Percentiles rank a stretch among this genome's conserved stretches.
phyloP scores from a whole-genome alignment of 352 stramenopile genomes.

The Phytophthora parvispora region DNA sequence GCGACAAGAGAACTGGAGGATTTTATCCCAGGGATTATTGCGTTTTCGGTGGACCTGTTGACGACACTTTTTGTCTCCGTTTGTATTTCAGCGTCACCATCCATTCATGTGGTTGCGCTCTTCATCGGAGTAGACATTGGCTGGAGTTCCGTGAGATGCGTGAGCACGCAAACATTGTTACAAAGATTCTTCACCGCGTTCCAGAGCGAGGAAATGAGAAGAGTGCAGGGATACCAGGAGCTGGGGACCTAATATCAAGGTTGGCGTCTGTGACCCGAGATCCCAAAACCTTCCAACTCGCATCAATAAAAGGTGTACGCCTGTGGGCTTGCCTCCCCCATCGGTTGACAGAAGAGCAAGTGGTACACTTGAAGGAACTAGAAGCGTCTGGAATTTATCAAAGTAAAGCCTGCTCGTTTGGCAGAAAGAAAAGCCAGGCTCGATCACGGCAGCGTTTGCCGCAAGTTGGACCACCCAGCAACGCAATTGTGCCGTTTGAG shows the following conservation, averaged over 20 bases:
- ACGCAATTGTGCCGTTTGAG: no score
- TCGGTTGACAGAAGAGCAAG: neutral
- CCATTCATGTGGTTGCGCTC: neutral
- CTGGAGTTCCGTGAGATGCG: conserved; percentile 11
- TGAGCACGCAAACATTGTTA: neutral
- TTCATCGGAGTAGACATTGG: neutral
- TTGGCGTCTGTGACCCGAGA: neutral
- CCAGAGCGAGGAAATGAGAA: neutral
- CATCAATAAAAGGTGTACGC: neutral
- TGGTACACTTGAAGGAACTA: neutral
- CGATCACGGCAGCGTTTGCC: no score
- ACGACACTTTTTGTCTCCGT: conserved; percentile 19
- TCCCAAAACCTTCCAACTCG: neutral
- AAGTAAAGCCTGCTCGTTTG: neutral
- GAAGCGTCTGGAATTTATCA: neutral
- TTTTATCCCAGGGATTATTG: conserved; percentile 8
- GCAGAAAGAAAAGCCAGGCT: neutral
- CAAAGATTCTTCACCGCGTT: neutral
- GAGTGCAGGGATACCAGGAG: neutral
- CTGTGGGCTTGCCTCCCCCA: neutral
- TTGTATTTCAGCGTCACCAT: conserved; percentile 14
- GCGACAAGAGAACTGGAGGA: conserved; percentile 9
- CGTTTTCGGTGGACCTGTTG: conserved; percentile 19
- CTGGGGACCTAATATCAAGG: neutral
- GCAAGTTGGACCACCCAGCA: neutral